Percentiles rank a stretch among this genome's conserved stretches.
phyloP scores from a whole-genome alignment of 2,329 filamentous ascomycete species.

The Cordyceps tenuipes region DNA sequence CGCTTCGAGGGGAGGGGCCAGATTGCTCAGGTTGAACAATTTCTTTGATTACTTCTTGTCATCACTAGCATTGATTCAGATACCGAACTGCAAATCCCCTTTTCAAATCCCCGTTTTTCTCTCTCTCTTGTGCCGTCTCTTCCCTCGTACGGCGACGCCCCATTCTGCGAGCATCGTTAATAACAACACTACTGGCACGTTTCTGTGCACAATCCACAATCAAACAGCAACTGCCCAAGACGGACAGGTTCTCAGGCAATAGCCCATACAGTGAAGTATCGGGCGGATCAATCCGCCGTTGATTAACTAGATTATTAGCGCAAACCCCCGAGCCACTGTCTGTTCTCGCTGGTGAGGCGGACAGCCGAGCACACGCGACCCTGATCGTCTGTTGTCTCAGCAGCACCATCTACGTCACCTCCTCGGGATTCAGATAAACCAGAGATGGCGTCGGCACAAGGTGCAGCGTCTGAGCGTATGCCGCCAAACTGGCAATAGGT shows the following conservation, averaged over 20 bases:
- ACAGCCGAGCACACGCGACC: slow-evolving; percentile 2
- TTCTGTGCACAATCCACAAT: neutral
- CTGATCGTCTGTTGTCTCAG: neutral
- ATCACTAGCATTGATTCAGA: slow-evolving; percentile 6
- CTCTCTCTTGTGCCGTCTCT: neutral
- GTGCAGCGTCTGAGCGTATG: neutral
- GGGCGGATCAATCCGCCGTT: neutral
- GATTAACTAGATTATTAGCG: neutral
- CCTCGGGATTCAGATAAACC: neutral
- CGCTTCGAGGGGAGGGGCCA: neutral
- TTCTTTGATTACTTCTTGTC: neutral
- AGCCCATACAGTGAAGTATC: neutral
- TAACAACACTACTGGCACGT: neutral
- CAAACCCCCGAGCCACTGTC: neutral
- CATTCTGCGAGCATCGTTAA: neutral
- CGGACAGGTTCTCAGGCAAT: neutral
- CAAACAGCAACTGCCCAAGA: neutral
- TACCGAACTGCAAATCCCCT: neutral
- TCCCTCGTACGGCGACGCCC: neutral
- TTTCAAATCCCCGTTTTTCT: neutral
- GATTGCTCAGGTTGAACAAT: neutral
- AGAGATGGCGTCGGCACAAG: neutral
- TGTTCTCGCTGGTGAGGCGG: neutral
- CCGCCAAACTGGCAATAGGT: neutral
- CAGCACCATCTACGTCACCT: slow-evolving; percentile 3